Base-by-base conservation (phyloP, 768 basidiomycete species). In the Multifurca ochricompacta region DNA sequence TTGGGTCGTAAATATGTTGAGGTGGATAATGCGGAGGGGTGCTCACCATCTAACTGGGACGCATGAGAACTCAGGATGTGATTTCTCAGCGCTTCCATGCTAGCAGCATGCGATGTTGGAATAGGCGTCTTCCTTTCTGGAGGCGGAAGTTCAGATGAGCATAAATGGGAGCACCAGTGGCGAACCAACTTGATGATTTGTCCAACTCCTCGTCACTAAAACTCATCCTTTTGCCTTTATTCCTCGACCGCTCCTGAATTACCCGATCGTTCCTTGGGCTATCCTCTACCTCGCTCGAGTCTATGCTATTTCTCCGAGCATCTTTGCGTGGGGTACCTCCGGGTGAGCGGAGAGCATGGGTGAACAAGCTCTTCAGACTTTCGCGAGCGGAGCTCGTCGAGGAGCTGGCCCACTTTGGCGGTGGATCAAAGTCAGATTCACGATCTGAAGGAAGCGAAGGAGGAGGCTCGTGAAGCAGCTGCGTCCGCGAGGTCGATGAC, bases 241-340 rank as follows among this genome's bases (percentile, higher is more conserved):
- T 56, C 54, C 48, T 44, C 51, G 51, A 54, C 9, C 60, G 53
- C 39, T 61, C 60, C 42, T 55, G 50, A 7, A 50, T 51, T 3
- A 61, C 54, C 18, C 51, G 37, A 14, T 59, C 58, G 16, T 53
- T 55, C 30, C 60, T 51, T 28, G 60, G 60, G 19, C 58, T 61
- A n/a, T 61, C 60, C 41, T 59, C 58, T n/a, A 59, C 58, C 54
- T 56, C 60, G 51, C 60, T 59, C 41, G 34, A 43, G 36, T 61
- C 60, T n/a, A 61, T 59, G 51, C 60, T 61, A 36, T 61, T 61
- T 34, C 60, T 51, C 32, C 60, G 49, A 16, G 23, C 43, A 16
- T 27, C 23, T 30, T 50, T 54, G 19, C 55, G 44, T 23, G 55
- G 55, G n/a, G 46, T 49, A 35, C 51, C 46, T 16, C 58, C 51